phyloP scores from a whole-genome alignment of 2,329 filamentous ascomycete species.

The Aspergillus tamarii region DNA sequence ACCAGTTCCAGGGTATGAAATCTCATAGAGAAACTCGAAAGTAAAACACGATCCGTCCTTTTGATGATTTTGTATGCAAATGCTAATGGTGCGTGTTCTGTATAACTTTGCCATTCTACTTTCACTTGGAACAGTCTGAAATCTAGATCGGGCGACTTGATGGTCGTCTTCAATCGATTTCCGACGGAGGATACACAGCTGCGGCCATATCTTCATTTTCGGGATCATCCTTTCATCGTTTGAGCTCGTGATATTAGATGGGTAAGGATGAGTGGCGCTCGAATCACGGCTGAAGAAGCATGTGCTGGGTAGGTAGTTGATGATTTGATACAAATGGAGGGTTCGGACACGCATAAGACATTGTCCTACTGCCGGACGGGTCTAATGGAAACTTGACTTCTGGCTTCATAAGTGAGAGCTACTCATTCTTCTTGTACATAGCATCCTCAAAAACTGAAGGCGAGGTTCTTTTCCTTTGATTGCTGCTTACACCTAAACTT shows the following conservation, averaged over 20 bases:
- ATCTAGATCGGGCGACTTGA: no score
- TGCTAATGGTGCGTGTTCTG: no score
- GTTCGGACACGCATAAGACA: slow-evolving; percentile 3
- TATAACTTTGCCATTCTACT: no score
- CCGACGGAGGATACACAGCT: no score
- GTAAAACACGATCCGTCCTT: slow-evolving; percentile 17
- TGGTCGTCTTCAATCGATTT: no score
- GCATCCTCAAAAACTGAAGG: background rate
- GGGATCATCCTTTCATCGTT: no score
- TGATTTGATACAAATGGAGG: slow-evolving; percentile 31
- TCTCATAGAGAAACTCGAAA: slow-evolving; percentile 22
- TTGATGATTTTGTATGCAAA: no score
- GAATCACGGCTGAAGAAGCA: no score
- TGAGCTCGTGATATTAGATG: no score
- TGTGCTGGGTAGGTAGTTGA: slow-evolving; percentile 10
- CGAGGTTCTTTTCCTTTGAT: background rate
- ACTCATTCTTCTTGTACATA: background rate
- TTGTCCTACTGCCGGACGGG: background rate
- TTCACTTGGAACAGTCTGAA: no score
- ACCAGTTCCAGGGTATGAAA: slow-evolving; percentile 11
- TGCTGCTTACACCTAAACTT: background rate
- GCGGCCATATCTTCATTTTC: no score
- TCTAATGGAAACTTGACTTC: background rate
- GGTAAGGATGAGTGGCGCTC: no score
- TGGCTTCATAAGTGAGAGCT: background rate